phyloP scores from a whole-genome alignment of 2,329 filamentous ascomycete genomes.

The Fusarium aywerte region DNA sequence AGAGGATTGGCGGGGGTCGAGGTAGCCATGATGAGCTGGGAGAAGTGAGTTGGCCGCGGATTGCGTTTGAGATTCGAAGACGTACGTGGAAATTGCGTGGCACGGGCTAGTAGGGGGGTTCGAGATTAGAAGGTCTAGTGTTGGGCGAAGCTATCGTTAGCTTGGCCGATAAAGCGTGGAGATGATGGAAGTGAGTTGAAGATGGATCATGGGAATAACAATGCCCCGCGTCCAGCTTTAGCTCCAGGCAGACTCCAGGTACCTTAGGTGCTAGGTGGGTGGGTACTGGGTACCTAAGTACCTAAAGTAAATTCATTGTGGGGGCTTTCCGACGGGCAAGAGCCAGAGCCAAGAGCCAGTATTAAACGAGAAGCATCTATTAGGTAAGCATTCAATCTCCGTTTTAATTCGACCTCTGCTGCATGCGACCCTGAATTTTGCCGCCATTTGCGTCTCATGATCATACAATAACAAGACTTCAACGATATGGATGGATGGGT shows the following conservation, averaged over 20 bases:
- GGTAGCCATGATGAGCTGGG: slow-evolving; percentile 59
- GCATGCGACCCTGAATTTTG: slow-evolving; percentile 24
- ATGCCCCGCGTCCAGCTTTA: slow-evolving; percentile 31
- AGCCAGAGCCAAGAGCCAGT: neutral
- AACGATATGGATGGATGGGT: too few relatives aligned
- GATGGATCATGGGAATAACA: slow-evolving; percentile 17
- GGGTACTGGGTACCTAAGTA: neutral
- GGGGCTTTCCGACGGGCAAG: neutral
- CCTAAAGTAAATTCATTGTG: slow-evolving; percentile 14
- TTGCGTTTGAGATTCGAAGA: neutral
- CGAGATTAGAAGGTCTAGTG: neutral
- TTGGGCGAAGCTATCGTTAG: slow-evolving; percentile 25
- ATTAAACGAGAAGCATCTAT: neutral
- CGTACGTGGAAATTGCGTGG: neutral
- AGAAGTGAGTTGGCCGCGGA: neutral
- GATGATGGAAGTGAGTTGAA: slow-evolving; percentile 16
- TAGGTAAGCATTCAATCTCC: slow-evolving; percentile 25
- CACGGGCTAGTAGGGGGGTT: neutral
- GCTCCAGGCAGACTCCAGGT: neutral
- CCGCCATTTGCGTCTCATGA: slow-evolving; percentile 6
- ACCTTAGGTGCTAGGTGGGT: too few relatives aligned
- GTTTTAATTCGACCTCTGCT: slow-evolving; percentile 23
- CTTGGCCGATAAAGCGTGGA: slow-evolving; percentile 8
- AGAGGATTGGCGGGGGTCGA: slow-evolving; percentile 62
- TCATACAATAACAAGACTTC: neutral